Evolutionary conservation across 2,329 filamentous ascomycete species (phyloP), one percentile per base, ranked within the genome.

Genomic region (Aspergillus unguis): DNA sequence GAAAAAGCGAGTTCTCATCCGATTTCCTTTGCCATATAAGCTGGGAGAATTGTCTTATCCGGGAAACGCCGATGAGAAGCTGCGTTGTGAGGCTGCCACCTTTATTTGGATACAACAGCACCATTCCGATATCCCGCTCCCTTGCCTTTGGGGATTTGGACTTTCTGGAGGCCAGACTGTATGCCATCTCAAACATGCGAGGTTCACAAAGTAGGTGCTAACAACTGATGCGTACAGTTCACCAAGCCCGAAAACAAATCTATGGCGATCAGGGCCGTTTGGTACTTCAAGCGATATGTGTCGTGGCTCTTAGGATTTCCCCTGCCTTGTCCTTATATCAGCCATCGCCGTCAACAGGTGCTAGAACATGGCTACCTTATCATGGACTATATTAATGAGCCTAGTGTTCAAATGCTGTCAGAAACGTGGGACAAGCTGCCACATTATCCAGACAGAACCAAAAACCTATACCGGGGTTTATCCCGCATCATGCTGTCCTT

Each of bases 101-200:
- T 50, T 48, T 25, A 33, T 29, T 25, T 52, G 42, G 48, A 55
- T 66, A 17, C 41, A 59, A 32, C 47, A 61, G 33, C 55, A 63
- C 28, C 65, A 61, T 48, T 61, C 64, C 2, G 50, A 57, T 25
- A 48, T 67, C 2, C 63, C 60, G 31, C 62, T 60, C 33, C 61
- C 65, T 23, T 42, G 36, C n/a, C 48, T 67, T 6, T 60, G 61
- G 38, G 65, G 65, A 1, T 68, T 66, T 56, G 63, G 53, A 26
- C 17, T 63, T 25, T 59, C 61, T 9, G 59, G 50, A 7, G 61
- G 60, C 33, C 54, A 62, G 50, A 61, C 44, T 44, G 58, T 64
- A 56, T 52, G 52, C 46, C 26, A 50, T 26, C 38, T 8, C 8
- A 35, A 23, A 44, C 23, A 36, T 50, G 26, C 6, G 40, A 8